A percentile compares a stretch with the other conserved stretches of the same genome.
Evolutionary conservation across 345 rosid genomes (phyloP).

Genomic region (Gossypium turneri): DNA sequence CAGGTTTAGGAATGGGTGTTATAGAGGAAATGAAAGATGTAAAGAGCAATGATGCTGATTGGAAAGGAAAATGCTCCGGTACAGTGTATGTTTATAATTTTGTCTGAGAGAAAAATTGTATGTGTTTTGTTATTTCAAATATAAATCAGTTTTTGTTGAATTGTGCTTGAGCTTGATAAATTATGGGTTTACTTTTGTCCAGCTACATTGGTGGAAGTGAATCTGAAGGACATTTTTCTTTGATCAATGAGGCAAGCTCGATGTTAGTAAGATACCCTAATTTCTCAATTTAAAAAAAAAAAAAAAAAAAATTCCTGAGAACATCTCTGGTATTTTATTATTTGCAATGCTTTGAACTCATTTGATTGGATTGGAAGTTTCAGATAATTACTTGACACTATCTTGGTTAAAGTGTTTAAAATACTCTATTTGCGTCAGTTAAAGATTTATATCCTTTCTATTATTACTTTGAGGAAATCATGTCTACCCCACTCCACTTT

Average conservation of each 20-base stretch:
- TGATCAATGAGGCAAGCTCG: slow-evolving; percentile 93
- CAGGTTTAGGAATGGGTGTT: slow-evolving; percentile 60
- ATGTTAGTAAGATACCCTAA: slow-evolving; percentile 56
- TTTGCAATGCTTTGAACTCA: background rate
- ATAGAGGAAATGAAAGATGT: slow-evolving; percentile 66
- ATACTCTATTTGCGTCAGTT: background rate
- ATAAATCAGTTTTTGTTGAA: background rate
- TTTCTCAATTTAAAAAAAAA: background rate
- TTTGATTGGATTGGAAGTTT: background rate
- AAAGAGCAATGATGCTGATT: slow-evolving; percentile 62
- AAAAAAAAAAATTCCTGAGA: background rate
- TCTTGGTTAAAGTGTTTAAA: background rate
- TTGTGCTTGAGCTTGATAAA: slow-evolving; percentile 15
- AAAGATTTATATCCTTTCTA: background rate
- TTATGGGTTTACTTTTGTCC: slow-evolving; percentile 24
- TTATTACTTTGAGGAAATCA: slow-evolving; percentile 7
- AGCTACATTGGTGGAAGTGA: slow-evolving; percentile 91
- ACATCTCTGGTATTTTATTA: background rate
- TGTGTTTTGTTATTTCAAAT: background rate
- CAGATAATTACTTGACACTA: background rate
- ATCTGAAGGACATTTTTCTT: slow-evolving; percentile 84
- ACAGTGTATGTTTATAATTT: slow-evolving; percentile 79
- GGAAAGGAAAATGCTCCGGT: slow-evolving; percentile 99
- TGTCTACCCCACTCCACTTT: background rate
- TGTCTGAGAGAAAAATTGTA: background rate